Base-by-base conservation (phyloP, 1,284 basidiomycete species). In the Volvariella surrecta region DNA sequence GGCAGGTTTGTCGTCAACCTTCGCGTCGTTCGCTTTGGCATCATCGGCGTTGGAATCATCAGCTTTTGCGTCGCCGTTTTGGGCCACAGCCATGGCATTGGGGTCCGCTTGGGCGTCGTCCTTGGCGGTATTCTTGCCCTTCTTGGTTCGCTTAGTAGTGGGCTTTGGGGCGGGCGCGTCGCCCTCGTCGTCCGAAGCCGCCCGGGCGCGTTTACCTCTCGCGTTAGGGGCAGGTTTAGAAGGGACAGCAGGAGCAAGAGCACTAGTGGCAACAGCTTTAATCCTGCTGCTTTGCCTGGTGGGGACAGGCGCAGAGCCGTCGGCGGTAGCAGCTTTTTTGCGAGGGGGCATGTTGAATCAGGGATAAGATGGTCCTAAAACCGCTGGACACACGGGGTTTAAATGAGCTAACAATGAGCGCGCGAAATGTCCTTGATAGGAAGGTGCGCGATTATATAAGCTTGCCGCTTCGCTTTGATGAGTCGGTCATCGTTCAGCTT, bases 111-210 rank as follows among this genome's bases (percentile, higher is more conserved):
- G 47, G 4, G 54, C 42, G 6, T 54, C 51, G 28, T 54, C 52
- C 39, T 16, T n/a, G 13, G 6, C 24, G 46, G 47, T 37, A 28
- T 48, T 52, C 30, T 53, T 54, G 42, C 55, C 51, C 44, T 30
- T 51, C 54, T 32, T 70, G 1, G 58, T 54, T 52, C 67, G 72
- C 52, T 67, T 70, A 48, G 51, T 60, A 3, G 53, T 57, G 20
- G 63, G 58, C 48, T 60, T 55, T 35, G 57, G 48, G 42, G 47
- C 28, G 32, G 48, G 40, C n/a, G 46, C 45, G 19, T 55, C 50
- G 13, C 52, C 51, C 8, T 55, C 53, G 34, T 41, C 47, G 15
- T 46, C 52, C 21, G 54, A 52, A 18, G 48, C 50, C 22, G 47
- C 55, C 38, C 54, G 54, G 6, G 45, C 52, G 11, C 55, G 50